Conservation (phyloP, 2,329 filamentous ascomycete genomes). For the Sphaceloma murrayae region DNA sequence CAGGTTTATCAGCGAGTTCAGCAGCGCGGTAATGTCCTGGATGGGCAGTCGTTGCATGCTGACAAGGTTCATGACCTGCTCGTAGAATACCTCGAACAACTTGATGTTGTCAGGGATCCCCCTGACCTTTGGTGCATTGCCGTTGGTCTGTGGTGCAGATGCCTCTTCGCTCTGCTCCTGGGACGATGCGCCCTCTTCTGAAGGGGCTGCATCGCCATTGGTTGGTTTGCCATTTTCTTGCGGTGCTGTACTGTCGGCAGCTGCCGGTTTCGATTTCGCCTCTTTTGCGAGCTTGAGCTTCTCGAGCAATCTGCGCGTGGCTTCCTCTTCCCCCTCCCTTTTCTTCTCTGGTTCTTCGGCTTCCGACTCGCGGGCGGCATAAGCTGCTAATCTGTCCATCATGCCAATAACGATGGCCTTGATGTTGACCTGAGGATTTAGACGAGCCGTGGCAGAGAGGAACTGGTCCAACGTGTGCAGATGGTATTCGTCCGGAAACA, state of each 20-base stretch:
- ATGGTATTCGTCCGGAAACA: constrained; percentile 97
- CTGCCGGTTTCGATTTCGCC: constrained; percentile 26
- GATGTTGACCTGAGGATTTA: constrained; percentile 95
- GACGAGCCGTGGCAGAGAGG: constrained; percentile 78
- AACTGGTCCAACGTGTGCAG: constrained; percentile 94
- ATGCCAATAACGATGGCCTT: constrained; percentile 96
- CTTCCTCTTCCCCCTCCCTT: constrained; percentile 73
- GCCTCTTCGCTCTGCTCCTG: constrained; percentile 24
- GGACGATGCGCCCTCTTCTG: constrained; percentile 25
- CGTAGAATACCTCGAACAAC: constrained; percentile 94
- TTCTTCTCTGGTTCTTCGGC: constrained; percentile 60
- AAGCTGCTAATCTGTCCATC: constrained; percentile 92
- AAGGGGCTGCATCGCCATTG: constrained; percentile 27
- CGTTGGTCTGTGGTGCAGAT: constrained; percentile 31
- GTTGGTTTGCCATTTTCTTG: constrained; percentile 23
- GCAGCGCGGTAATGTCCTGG: constrained; percentile 83
- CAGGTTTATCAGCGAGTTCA: constrained; percentile 89
- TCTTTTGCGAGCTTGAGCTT: constrained; percentile 63
- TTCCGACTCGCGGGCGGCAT: constrained; percentile 80
- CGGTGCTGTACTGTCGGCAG: constrained; percentile 20
- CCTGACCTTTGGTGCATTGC: constrained; percentile 37
- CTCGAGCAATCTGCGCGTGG: constrained; percentile 66
- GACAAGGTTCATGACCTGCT: constrained; percentile 87
- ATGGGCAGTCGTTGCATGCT: constrained; percentile 85
- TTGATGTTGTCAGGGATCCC: constrained; percentile 69